A percentile compares a stretch with the other conserved stretches of the same genome.
Conservation (phyloP, 345 rosid species). For the Stellera chamaejasme region DNA sequence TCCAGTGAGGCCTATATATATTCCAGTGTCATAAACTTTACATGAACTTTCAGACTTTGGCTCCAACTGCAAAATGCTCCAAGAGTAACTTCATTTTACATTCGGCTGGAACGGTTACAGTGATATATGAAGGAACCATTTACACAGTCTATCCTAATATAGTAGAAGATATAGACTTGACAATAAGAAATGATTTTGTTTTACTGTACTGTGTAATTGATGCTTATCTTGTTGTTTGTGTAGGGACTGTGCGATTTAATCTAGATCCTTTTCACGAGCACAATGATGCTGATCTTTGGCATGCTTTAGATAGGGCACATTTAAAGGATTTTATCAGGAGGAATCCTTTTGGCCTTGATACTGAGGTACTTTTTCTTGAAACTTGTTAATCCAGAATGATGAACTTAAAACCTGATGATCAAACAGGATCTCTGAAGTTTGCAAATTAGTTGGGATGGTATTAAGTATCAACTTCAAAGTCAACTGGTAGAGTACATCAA, state of each 20-base stretch:
- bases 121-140: not conserved
- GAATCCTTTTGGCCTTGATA: constrained; percentile 58
- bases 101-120: not conserved
- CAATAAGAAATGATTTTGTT: not conserved
- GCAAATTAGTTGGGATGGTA: not conserved
- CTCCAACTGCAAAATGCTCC: too few species aligned
- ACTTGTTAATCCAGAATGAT: too few species aligned
- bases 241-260: constrained; percentile 87
- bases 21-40: not conserved
- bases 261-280: constrained; percentile 88
- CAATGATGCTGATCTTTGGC: constrained; percentile 88
- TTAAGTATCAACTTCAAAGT: not conserved
- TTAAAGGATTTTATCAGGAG: constrained; percentile 72
- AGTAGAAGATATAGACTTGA: too few species aligned
- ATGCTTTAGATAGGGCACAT: constrained; percentile 82
- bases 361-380: constrained; percentile 40
- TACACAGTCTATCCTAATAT: not conserved
- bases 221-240: constrained; percentile 11
- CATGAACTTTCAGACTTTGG: not conserved
- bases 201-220: not conserved
- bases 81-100: not conserved
- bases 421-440: too few species aligned
- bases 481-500: too few species aligned
- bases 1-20: not conserved
- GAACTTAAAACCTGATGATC: too few species aligned